Evolutionary conservation across 2,329 filamentous ascomycete species (phyloP), one percentile per base, ranked within the genome.

Genomic region (Phialophora verrucosa): DNA sequence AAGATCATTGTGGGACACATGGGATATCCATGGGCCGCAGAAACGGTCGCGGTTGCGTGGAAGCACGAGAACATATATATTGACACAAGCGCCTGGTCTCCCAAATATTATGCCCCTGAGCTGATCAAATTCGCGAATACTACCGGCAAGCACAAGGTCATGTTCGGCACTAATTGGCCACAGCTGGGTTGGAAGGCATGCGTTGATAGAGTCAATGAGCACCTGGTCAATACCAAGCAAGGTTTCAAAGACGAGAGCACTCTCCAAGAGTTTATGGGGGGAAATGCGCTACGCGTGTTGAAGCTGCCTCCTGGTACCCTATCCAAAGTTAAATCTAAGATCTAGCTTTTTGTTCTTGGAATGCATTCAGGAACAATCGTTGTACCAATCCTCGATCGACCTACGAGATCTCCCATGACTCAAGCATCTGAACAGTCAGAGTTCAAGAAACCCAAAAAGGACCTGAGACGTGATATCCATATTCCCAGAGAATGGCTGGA

Each of bases 111-210:
- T 51, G 38, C 72, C 3, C 63, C 53, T 4, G 73, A 72, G 59
- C 58, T 74, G 31, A 64, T 73, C 31, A 64, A 59, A 1, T 74
- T 74, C 59, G 72, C 70, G 17, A 74, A 74, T 38, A 74, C 73
- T 1, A 71, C 64, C 2, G 73, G 73, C 2, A 58, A 65, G 49
- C 64, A 71, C 38, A 74, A 74, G 53, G 70, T 72, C 59, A 71
- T 74, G 72, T 74, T 74, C 63, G 73, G 69, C 14, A 73, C 72
- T 14, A 74, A 74, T 62, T 74, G 71, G 49, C 73, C 73, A 2
- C 73, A 74, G 63, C 61, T 74, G 20, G 49, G 60, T 12, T 73
- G 70, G 70, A 66, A 71, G 29, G 70, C 65, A 6, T 74, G 73
- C 54, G 69, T 73, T n/a, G 67, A 73, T 31, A 67, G 63, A 14